Evolutionary conservation across 23 red algal genomes (phyloP).

Genomic region (Agarophyton chilense): DNA sequence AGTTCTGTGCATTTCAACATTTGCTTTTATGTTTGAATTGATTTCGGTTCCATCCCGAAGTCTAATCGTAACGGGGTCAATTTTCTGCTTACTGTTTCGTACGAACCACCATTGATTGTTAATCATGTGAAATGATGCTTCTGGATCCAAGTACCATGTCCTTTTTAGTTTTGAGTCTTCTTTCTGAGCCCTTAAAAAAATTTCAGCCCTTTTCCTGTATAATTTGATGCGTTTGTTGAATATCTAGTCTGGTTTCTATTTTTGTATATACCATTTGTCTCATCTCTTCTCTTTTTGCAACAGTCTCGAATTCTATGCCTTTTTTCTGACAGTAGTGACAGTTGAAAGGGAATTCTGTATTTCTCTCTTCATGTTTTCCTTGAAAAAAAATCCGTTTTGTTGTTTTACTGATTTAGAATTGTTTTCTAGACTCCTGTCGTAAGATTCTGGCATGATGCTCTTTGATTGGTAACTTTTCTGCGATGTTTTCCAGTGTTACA

Average conservation of each 20-base stretch:
- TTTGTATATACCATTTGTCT: background rate
- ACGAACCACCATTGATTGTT: background rate
- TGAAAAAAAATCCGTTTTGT: background rate
- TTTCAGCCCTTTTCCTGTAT: background rate
- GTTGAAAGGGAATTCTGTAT: background rate
- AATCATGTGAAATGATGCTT: slow-evolving; percentile 7
- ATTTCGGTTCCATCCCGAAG: background rate
- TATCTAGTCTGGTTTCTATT: too few relatives aligned
- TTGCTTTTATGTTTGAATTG: background rate
- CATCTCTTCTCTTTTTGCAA: background rate
- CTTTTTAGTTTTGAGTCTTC: background rate
- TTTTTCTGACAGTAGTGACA: background rate
- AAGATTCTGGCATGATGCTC: background rate
- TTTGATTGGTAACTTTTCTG: background rate
- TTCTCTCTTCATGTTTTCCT: background rate
- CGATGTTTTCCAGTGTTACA: background rate
- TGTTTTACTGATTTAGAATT: background rate
- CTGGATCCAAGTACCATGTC: slow-evolving; percentile 15
- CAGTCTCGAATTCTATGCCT: background rate
- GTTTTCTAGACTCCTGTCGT: background rate
- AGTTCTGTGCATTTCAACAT: background rate
- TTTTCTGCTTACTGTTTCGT: background rate
- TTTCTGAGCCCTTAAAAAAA: background rate
- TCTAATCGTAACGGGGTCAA: background rate
- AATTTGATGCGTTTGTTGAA: too few relatives aligned